Percentiles rank a stretch among this genome's conserved stretches.
phyloP scores from a whole-genome alignment of 2,329 filamentous ascomycete species.

The Monosporascus sp. region DNA sequence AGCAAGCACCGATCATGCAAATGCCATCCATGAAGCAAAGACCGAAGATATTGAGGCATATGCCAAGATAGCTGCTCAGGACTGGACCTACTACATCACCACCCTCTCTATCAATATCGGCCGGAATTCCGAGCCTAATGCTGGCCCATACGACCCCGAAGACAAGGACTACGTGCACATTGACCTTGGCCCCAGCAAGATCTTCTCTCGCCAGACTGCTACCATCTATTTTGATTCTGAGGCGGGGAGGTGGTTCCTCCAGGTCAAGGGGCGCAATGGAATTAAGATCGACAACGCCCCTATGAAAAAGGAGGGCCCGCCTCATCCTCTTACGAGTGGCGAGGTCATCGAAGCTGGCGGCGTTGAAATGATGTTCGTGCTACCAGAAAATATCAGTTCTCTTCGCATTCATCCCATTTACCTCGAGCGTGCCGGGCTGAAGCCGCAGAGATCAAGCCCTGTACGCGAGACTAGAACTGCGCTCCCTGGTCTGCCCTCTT shows the following conservation, averaged over 20 bases:
- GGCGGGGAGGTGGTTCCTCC: constrained; percentile 71
- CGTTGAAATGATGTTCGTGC: constrained; percentile 97
- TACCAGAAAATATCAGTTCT: constrained; percentile 66
- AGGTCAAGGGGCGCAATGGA: constrained; percentile 87
- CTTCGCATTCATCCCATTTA: constrained; percentile 65
- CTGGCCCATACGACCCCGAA: constrained; percentile 35
- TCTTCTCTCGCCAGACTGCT: constrained; percentile 72
- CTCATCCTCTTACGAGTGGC: constrained; percentile 69
- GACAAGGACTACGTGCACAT: constrained; percentile 65
- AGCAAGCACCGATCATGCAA: constrained; percentile 57
- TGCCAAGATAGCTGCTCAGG: constrained; percentile 73
- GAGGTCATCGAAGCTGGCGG: constrained; percentile 88
- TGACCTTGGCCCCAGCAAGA: constrained; percentile 79
- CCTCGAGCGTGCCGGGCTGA: constrained; percentile 58
- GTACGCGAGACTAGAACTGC: constrained; percentile 20
- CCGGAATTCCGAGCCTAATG: constrained; percentile 53
- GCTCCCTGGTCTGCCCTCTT: constrained; percentile 22
- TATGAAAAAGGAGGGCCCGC: constrained; percentile 59
- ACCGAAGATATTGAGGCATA: constrained; percentile 65
- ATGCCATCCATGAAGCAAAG: constrained; percentile 57
- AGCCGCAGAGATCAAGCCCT: constrained; percentile 15
- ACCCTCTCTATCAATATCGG: constrained; percentile 72
- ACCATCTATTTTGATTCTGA: constrained; percentile 67
- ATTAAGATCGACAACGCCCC: constrained; percentile 73
- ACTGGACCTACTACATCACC: constrained; percentile 82